Evolutionary conservation across 2,329 filamentous ascomycete species (phyloP), one percentile per base, ranked within the genome.

Genomic region (Exophiala bonariae): DNA sequence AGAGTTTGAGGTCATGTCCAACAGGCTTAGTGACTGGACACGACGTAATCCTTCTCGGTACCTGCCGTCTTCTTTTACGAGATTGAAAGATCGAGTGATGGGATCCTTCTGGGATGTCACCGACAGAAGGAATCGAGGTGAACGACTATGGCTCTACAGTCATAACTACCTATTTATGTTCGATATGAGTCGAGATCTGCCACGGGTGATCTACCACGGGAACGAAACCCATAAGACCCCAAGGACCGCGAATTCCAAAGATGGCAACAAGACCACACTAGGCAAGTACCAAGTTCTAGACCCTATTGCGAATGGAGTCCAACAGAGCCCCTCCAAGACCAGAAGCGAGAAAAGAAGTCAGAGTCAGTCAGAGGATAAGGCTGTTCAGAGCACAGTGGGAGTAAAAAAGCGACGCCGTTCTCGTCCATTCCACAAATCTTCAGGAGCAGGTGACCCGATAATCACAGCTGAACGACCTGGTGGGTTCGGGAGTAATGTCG

Each of bases 161-260:
- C 80, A 82, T 32, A 84, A 81, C 1, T 97, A 90, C 78, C 68
- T 99, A 18, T 90, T 88, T 71, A 97, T 97, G 91, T 81, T 99
- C 50, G 90, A 97, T 65, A 72, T 95, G 22, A 80, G 80, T 16
- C 79, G 80, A 60, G 86, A 96, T 64, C 77, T 93, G 39, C 64
- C 70, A 16, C 26, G 20, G n/a, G 8, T 7, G n/a, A n/a, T n/a
- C n/a, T n/a, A n/a, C n/a, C 7, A 14, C 32, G 14, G 32, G 11
- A 30, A 45, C 3, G 33, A 34, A 6, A 9, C 30, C 11, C 31
- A 14, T 17, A 31, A 19, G 13, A 11, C 26, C 20, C 11, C 23
- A 2, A 40, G 36, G 22, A 6, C 11, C 10, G 26, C 3, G 35
- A 33, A 33, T n/a, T 8, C 26, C 1, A 50, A 43, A 26, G 18